Evolutionary conservation across 192 early-diverging fungal species (phyloP).

Genomic region (Gigaspora rosea): DNA sequence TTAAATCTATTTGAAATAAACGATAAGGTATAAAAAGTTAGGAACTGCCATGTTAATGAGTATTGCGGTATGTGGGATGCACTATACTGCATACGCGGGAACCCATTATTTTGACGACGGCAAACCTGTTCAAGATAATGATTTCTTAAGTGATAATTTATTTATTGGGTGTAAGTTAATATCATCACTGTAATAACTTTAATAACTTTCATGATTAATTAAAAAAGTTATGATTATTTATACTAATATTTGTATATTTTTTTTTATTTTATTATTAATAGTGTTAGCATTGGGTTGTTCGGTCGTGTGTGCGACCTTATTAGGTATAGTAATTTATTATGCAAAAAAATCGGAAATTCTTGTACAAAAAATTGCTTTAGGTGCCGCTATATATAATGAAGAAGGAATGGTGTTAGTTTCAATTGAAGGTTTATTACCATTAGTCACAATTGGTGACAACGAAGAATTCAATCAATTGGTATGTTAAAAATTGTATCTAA

Average conservation of each 20-base stretch:
- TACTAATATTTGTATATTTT: too few relatives aligned
- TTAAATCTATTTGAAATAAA: too few relatives aligned
- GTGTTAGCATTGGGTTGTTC: not conserved
- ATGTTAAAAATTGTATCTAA: slow-evolving; percentile 11
- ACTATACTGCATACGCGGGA: slow-evolving; percentile 41
- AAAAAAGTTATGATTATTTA: too few relatives aligned
- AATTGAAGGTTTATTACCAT: slow-evolving; percentile 42
- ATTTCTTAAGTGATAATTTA: not conserved
- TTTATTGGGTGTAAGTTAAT: slow-evolving; percentile 19
- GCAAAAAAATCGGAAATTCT: not conserved
- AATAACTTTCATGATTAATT: too few relatives aligned
- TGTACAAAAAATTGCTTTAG: slow-evolving; percentile 36
- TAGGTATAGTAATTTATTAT: slow-evolving; percentile 6
- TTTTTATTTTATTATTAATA: too few relatives aligned
- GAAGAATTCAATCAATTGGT: slow-evolving; percentile 11
- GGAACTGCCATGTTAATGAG: slow-evolving; percentile 50
- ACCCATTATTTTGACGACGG: slow-evolving; percentile 37
- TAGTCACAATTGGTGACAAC: slow-evolving; percentile 26
- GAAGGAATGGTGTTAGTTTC: slow-evolving; percentile 39
- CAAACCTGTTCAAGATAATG: too few relatives aligned
- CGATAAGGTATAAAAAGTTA: slow-evolving; percentile 37
- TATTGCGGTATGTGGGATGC: slow-evolving; percentile 47
- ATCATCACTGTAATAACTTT: too few relatives aligned
- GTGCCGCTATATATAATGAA: slow-evolving; percentile 37
- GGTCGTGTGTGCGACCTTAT: slow-evolving; percentile 22